phyloP scores from a whole-genome alignment of 2,329 filamentous ascomycete genomes.

The Alternaria gaisen region DNA sequence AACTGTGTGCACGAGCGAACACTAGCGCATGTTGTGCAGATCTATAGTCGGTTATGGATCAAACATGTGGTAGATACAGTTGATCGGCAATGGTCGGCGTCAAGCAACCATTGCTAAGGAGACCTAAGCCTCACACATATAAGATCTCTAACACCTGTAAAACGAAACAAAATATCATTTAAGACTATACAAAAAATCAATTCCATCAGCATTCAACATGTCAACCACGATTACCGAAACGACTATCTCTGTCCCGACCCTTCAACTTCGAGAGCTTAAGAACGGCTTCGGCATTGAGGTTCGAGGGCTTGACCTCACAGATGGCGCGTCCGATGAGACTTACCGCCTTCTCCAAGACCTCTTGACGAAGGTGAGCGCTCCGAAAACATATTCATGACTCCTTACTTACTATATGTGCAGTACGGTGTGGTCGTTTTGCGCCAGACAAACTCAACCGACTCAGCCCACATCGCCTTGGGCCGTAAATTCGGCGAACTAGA shows the following conservation, averaged over 20 bases:
- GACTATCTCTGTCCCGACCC: not conserved
- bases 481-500: slow-evolving; percentile 62
- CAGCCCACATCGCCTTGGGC: slow-evolving; percentile 62
- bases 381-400: not conserved
- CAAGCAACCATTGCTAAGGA: not conserved
- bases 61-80: not conserved
- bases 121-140: not conserved
- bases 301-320: not conserved
- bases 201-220: not conserved
- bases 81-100: not conserved
- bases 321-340: not conserved
- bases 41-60: not conserved
- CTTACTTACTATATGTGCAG: slow-evolving; percentile 23
- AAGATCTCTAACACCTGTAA: not conserved
- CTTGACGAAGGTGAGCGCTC: not conserved
- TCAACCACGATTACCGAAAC: not conserved
- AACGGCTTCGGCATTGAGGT: not conserved
- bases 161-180: not conserved
- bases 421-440: slow-evolving; percentile 65
- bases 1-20: not conserved
- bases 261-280: not conserved
- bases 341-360: not conserved
- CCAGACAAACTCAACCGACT: slow-evolving; percentile 61
- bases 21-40: not conserved
- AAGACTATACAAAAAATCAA: not conserved